These are phyloP conservation scores for Prunus mume DNA, from an alignment of 306 rosid species.

Conservation along the genomic window DNA sequence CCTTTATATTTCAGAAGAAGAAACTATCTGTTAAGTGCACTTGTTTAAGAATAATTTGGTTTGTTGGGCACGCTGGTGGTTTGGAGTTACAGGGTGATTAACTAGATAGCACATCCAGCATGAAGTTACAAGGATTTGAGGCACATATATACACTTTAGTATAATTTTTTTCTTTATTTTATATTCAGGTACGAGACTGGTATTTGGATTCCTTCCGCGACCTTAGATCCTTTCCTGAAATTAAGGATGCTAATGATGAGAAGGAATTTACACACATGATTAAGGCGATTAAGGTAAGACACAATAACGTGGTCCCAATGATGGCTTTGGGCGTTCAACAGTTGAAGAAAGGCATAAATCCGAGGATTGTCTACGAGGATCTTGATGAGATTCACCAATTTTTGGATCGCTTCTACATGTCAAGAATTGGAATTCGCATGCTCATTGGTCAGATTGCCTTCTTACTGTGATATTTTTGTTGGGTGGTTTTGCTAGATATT, in stretches of 20 bases:
- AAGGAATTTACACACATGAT: conserved; percentile 77
- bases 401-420: conserved; percentile 94
- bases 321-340: conserved; percentile 98
- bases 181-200: conserved; percentile 89
- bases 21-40: neutral
- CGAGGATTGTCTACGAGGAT: conserved; percentile 52
- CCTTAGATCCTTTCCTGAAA: conserved; percentile 72
- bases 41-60: neutral
- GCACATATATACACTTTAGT: neutral
- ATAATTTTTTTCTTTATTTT: conserved; percentile 7
- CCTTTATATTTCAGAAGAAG: neutral
- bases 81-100: neutral
- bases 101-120: neutral
- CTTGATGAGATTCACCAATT: conserved; percentile 82
- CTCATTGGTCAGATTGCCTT: conserved; percentile 67
- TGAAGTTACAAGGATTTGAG: neutral
- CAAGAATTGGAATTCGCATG: conserved; percentile 98
- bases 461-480: conserved; percentile 14
- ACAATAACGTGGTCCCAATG: conserved; percentile 93
- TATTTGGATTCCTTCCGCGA: conserved; percentile 91
- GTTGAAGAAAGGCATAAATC: conserved; percentile 67
- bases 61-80: neutral
- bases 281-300: conserved; percentile 93
- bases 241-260: conserved; percentile 65
- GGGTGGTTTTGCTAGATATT: neutral